Base-by-base conservation (phyloP, 495 filamentous ascomycete species). In the Staphylotrichum tortipilum region DNA sequence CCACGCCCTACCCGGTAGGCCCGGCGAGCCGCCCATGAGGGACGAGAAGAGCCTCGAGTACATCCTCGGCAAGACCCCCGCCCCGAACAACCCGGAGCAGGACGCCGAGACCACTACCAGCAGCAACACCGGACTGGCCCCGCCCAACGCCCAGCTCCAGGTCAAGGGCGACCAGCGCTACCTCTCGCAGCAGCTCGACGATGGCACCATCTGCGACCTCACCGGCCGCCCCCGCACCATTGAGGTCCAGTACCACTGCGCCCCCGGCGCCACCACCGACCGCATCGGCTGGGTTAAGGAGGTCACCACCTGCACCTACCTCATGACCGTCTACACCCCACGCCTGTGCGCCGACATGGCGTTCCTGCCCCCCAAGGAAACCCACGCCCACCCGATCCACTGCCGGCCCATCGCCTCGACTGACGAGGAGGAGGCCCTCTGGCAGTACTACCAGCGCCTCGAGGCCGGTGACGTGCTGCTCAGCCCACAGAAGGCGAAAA, bases 281-380 rank as follows among this genome's bases (percentile, higher is more conserved):
- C 82, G 84, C 7, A 96, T 97, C 54, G 85, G 83, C 38, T 89
- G 86, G 78, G 94, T 98, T 70, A 98, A 98, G 61, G 92, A 98
- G 62, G 76, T 94, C 4, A 84, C 83, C 8, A 96, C 89, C 8
- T 98, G 92, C 68, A 83, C 87, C 19, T 98, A 98, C 55, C 69
- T 96, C 35, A 94, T 98, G 88, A 80, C 94, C 1, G 81, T 98
- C 44, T 85, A 96, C 62, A 98, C 92, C 0, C 88, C 92, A 3
- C 80, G 91, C 2, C 80, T 98, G 37, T 98, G 92, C 66, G 83
- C 86, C 61, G 92, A 98, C 54, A 81, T 89, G 19, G 90, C 91
- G 6, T 98, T 98, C 67, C 73, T 87, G 33, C 89, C 91, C 8
- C 88, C 89, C 1, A 84, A 89, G 49, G 81, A 87, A 44, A 85